These are phyloP conservation scores for Globisporangium middletonii DNA, from an alignment of 352 stramenopile genomes.

Conservation along the genomic window DNA sequence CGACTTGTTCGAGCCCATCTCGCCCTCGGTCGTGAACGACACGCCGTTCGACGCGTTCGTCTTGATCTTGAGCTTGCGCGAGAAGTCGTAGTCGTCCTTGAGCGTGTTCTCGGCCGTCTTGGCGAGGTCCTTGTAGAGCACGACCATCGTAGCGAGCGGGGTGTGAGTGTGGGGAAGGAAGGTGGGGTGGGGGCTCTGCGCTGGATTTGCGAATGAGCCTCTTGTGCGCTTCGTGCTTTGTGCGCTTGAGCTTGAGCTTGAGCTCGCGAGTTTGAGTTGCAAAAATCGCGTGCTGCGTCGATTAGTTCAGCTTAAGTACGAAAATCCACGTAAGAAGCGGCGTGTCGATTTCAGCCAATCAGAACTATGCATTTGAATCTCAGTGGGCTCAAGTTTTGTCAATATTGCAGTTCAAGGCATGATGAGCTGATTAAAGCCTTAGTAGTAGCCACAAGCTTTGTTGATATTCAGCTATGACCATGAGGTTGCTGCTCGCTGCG, in stretches of 20 bases:
- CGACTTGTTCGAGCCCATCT: conserved; percentile 83
- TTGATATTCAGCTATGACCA: no score
- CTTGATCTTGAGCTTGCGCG: conserved; percentile 89
- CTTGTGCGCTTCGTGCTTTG: neutral
- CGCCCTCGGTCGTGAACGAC: conserved; percentile 81
- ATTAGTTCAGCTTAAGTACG: no score
- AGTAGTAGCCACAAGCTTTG: no score
- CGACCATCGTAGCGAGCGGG: conserved; percentile 31
- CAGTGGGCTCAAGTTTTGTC: no score
- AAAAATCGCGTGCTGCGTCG: no score
- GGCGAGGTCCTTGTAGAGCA: conserved; percentile 83
- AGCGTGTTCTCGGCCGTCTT: conserved; percentile 85
- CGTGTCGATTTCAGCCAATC: no score
- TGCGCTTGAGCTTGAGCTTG: neutral
- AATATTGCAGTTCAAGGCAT: no score
- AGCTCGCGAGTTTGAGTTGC: neutral
- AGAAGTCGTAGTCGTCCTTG: conserved; percentile 87
- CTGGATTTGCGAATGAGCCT: conserved; percentile 50
- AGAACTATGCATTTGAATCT: no score
- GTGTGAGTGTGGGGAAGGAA: neutral
- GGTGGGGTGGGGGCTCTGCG: conserved; percentile 1
- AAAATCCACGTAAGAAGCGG: no score
- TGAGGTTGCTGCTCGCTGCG: no score
- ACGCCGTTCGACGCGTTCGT: conserved; percentile 84
- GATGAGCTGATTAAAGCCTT: no score